phyloP scores from a whole-genome alignment of 23 red algal species.

The Gracilaria caudata region DNA sequence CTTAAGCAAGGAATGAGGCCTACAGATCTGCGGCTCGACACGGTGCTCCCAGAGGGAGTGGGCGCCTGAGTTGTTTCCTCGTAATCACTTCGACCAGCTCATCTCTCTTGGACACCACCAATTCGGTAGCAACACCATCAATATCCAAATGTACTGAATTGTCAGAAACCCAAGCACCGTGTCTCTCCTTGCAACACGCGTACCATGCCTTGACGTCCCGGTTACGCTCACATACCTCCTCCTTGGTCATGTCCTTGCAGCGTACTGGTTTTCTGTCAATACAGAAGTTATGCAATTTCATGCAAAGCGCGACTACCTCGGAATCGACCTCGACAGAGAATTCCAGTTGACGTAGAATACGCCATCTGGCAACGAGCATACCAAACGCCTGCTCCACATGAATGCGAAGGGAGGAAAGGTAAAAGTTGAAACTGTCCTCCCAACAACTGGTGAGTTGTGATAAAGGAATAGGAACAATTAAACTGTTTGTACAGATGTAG shows the following conservation, averaged over 20 bases:
- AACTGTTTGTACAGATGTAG: conserved; percentile 14
- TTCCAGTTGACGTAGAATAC: conserved; percentile 1
- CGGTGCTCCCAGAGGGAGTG: neutral
- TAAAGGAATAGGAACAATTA: neutral
- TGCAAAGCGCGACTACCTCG: neutral
- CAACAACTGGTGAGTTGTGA: neutral
- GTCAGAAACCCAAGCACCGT: neutral
- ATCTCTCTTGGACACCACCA: neutral
- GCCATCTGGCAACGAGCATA: neutral
- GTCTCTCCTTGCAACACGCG: neutral
- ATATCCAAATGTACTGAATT: neutral
- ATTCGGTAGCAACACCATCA: neutral
- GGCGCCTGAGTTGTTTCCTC: neutral
- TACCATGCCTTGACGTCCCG: neutral
- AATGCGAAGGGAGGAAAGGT: neutral
- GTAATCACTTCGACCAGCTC: neutral
- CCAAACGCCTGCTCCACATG: conserved; percentile 33
- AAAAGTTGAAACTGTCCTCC: conserved; percentile 29
- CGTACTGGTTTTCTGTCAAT: neutral
- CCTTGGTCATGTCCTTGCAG: neutral
- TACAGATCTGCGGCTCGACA: no score
- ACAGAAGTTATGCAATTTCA: conserved; percentile 17
- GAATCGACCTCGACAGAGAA: neutral
- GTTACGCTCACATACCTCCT: neutral
- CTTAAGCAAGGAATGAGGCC: neutral